phyloP scores from a whole-genome alignment of 768 basidiomycete genomes.

The Hebeloma cylindrosporum region DNA sequence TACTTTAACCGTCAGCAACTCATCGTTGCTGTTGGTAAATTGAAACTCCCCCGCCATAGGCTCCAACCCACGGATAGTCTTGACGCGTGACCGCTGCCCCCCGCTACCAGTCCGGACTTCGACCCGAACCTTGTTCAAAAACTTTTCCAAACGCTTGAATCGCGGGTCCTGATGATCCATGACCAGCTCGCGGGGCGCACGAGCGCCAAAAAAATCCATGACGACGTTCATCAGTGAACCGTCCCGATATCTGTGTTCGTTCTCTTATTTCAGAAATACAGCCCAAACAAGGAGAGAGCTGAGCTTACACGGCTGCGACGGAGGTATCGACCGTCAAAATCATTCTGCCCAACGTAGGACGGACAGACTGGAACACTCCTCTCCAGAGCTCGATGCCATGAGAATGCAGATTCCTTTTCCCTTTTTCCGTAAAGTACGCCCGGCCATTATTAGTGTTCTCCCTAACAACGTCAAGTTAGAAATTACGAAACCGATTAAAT shows the following conservation, averaged over 20 bases:
- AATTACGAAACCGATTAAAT: background rate
- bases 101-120: constrained; percentile 26
- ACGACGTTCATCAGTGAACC: constrained; percentile 34
- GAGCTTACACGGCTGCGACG: constrained; percentile 43
- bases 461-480: constrained; percentile 23
- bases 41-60: constrained; percentile 35
- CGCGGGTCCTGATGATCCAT: constrained; percentile 19
- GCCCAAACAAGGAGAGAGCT: too few relatives aligned
- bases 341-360: constrained; percentile 40
- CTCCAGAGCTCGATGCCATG: constrained; percentile 44
- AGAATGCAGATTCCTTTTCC: background rate
- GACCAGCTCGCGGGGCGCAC: constrained; percentile 30
- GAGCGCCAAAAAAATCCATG: constrained; percentile 25
- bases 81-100: constrained; percentile 19
- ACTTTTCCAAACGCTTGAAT: constrained; percentile 35
- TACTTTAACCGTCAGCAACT: constrained; percentile 44
- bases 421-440: constrained; percentile 38
- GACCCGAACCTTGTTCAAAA: constrained; percentile 37
- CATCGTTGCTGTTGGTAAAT: constrained; percentile 39
- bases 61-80: constrained; percentile 39
- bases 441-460: constrained; percentile 45
- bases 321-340: constrained; percentile 49
- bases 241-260: constrained; percentile 26
- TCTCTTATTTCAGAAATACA: too few relatives aligned
- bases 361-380: constrained; percentile 55